Conservation (phyloP, 306 rosid species). For the Aeschynomene evenia region DNA sequence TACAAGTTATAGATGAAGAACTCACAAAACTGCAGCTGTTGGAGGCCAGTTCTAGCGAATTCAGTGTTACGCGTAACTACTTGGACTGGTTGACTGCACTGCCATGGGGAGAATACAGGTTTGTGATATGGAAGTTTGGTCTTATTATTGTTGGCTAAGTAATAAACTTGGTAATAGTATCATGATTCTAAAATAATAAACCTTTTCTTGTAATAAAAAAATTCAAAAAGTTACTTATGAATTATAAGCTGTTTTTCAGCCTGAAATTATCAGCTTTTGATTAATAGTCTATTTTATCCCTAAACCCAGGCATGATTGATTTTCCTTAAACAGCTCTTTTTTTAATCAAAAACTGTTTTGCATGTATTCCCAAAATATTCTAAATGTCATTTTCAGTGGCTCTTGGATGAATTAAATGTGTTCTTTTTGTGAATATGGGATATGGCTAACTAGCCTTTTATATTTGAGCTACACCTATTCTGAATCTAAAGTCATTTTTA, state of each 20-base stretch:
- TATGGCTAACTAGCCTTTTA: neutral
- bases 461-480: neutral
- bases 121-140: constrained; percentile 24
- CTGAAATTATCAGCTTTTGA: no score
- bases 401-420: constrained; percentile 14
- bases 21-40: constrained; percentile 85
- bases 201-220: no score
- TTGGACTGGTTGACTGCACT: constrained; percentile 98
- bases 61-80: constrained; percentile 96
- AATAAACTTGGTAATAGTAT: constrained; percentile 5
- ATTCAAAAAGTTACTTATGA: no score
- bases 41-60: constrained; percentile 98
- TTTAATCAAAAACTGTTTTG: no score
- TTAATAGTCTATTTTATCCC: no score
- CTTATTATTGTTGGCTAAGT: neutral
- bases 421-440: neutral
- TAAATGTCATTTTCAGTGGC: neutral
- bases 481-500: constrained; percentile 5
- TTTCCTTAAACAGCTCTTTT: no score
- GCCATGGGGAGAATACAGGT: constrained; percentile 99
- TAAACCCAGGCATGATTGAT: no score
- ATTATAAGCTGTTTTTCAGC: no score
- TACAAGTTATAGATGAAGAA: constrained; percentile 98
- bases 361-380: no score
- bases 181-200: no score